These are phyloP conservation scores for Eutrema japonicum DNA, from an alignment of 345 rosid genomes.

Conservation along the genomic window DNA sequence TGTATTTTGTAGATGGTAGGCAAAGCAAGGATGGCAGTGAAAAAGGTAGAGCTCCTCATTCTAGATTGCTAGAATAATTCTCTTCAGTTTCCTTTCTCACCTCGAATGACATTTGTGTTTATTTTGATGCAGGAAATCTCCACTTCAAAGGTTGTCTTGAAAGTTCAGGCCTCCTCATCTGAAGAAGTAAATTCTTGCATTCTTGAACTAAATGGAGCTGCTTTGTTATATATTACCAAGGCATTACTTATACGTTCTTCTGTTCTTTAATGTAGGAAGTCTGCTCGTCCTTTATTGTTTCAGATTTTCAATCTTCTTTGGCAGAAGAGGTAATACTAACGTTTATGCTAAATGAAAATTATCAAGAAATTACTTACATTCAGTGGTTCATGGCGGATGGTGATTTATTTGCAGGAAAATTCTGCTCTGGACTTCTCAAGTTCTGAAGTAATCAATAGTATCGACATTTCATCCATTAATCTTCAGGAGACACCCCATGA, in stretches of 20 bases:
- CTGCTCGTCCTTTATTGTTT: conserved; percentile 10
- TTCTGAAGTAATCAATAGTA: conserved; percentile 7
- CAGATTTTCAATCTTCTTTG: conserved; percentile 32
- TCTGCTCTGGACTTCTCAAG: conserved; percentile 33
- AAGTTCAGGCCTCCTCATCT: conserved; percentile 29
- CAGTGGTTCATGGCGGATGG: neutral
- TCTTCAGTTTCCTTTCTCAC: neutral
- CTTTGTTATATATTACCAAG: conserved; percentile 1
- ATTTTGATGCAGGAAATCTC: conserved; percentile 47
- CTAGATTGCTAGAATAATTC: conserved; percentile 12
- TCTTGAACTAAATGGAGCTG: conserved; percentile 11
- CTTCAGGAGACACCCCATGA: conserved; percentile 30
- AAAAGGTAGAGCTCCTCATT: conserved; percentile 30
- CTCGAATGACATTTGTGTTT: conserved; percentile 9
- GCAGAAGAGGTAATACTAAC: conserved; percentile 32
- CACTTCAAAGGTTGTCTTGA: conserved; percentile 40
- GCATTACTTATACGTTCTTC: conserved; percentile 18
- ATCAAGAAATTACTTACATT: conserved; percentile 12
- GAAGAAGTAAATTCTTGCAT: conserved; percentile 45
- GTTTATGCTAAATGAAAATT: conserved; percentile 9
- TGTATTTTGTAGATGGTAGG: conserved; percentile 35
- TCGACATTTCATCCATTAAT: neutral
- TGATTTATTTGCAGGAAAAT: conserved; percentile 40
- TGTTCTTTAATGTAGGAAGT: conserved; percentile 30
- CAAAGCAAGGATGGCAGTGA: conserved; percentile 16